Evolutionary conservation across 208 protist species (phyloP), one percentile per base, ranked within the genome.

Genomic region (Leishmania amazonensis): DNA sequence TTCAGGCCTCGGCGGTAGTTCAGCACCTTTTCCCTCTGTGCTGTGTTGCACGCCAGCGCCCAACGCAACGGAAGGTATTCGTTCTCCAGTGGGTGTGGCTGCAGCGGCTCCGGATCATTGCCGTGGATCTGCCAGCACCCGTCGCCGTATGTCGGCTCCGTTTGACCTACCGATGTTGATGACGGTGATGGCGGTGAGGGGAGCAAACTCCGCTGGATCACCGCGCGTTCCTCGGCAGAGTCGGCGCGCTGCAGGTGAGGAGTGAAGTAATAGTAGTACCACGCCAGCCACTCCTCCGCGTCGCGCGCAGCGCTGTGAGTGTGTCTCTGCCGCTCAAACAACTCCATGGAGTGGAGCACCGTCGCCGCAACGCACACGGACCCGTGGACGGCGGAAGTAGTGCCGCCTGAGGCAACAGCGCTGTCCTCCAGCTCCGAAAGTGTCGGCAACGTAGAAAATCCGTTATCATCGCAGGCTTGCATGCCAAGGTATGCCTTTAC

Each of bases 281-380:
- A 83, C 9, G 75, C 45, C 47, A 91, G 19, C 88, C 89, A 95
- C 38, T 54, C 53, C 76, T 88, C 75, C 15, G 85, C 81, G 35
- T 88, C 85, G 6, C 75, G 83, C 51, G 87, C 78, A n/a, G 88
- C 87, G 35, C 67, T 73, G 64, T 90, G 85, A n/a, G 83, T 72
- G 60, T 85, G 75, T 19, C 82, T 70, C 51, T 89, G 80, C 8
- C 91, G 87, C 81, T 91, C 89, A 74, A 93, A 95, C 45, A 95
- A 74, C 78, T 93, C 89, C 89, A 95, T 91, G 17, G 91, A 93
- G 72, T 93, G 88, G 51, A 95, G 81, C 49, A 93, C 7, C 31
- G 88, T 91, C 3, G 89, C 89, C 17, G 88, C 91, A 21, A 89
- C 60, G 62, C 87, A 85, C 74, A 95, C 86, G 24, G 83, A 87